Evolutionary conservation across 148 eudicot genomes (phyloP).

Genomic region (Rhododendron henanense): DNA sequence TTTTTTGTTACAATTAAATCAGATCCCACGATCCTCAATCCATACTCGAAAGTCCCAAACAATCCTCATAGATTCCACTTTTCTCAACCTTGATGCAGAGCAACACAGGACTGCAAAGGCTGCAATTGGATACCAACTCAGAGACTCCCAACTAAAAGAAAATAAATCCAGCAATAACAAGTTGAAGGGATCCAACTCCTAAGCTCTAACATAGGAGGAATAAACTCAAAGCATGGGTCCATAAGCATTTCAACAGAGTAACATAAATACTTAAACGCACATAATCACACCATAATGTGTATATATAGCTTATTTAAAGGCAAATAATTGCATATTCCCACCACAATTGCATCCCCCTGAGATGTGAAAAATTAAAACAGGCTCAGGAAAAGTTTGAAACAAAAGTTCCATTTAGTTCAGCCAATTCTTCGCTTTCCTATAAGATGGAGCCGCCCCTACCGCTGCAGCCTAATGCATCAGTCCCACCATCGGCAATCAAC

Average conservation of each 20-base stretch:
- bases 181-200: constrained; percentile 1
- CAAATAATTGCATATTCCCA: background rate
- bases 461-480: no score
- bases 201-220: background rate
- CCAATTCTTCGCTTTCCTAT: background rate
- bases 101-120: background rate
- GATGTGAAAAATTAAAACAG: background rate
- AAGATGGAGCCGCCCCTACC: no score
- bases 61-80: background rate
- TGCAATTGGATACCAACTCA: background rate
- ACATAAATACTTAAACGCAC: background rate
- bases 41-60: background rate
- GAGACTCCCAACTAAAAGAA: background rate
- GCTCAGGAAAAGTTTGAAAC: background rate
- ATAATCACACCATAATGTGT: background rate
- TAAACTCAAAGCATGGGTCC: background rate
- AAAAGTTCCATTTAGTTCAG: background rate
- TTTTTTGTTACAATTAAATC: background rate
- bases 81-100: background rate
- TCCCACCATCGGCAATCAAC: no score
- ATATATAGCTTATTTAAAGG: background rate
- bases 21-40: background rate
- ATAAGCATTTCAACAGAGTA: background rate
- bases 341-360: background rate
- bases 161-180: constrained; percentile 1